phyloP scores from a whole-genome alignment of 331 rosid genomes.

The Stylosanthes scabra region DNA sequence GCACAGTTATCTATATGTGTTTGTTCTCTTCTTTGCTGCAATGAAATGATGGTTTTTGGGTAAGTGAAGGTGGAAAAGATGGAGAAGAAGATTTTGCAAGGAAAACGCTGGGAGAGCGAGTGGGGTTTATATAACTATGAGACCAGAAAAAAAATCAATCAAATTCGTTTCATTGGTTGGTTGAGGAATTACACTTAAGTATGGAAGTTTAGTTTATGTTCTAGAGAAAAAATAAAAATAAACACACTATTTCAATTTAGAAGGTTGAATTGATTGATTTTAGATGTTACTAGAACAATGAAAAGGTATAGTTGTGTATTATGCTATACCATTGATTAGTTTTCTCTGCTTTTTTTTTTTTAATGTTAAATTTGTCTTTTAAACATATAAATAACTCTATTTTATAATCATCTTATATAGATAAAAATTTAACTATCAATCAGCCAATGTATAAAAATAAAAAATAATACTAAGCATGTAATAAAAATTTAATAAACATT shows the following conservation, averaged over 20 bases:
- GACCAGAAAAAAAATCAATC: constrained; percentile 6
- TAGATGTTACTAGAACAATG: not conserved
- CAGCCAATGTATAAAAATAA: no score
- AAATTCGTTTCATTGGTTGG: no score
- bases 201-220: no score
- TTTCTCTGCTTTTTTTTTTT: no score
- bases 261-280: not conserved
- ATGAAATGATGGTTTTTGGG: not conserved
- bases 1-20: not conserved
- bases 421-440: no score
- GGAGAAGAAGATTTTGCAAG: not conserved
- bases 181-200: no score
- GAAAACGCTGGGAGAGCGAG: not conserved
- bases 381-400: no score
- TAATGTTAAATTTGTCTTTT: no score
- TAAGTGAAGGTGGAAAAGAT: not conserved
- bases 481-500: no score
- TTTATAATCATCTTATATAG: no score
- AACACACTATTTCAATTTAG: not conserved
- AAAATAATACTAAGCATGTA: no score
- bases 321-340: no score
- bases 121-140: constrained; percentile 59
- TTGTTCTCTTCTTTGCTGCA: not conserved
- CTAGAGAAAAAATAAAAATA: not conserved
- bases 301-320: not conserved